Conservation (phyloP, 2,329 filamentous ascomycete genomes). For the Fusarium palustre region DNA sequence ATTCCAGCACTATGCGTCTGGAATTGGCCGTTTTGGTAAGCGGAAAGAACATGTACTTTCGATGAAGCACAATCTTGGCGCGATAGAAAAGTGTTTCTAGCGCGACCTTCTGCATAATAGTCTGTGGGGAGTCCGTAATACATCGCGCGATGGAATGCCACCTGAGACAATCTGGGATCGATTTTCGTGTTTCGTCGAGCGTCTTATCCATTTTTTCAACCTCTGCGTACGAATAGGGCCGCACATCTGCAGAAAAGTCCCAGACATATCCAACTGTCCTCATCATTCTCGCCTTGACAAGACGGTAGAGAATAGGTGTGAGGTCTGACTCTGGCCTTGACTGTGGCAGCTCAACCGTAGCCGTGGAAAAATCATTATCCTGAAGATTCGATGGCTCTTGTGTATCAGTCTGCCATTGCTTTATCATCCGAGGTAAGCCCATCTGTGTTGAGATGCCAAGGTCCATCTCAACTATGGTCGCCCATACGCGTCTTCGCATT, state of each 20-base stretch:
- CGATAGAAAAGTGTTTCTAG: not conserved
- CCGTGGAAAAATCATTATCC: conserved; percentile 56
- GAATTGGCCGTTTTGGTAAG: not conserved
- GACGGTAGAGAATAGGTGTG: conserved; percentile 11
- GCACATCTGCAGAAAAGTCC: conserved; percentile 11
- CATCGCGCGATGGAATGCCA: conserved; percentile 14
- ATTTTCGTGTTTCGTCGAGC: not conserved
- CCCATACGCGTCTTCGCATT: conserved; percentile 60
- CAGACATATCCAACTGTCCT: conserved; percentile 1
- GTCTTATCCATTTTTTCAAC: conserved; percentile 16
- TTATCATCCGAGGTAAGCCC: conserved; percentile 59
- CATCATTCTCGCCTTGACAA: conserved; percentile 16
- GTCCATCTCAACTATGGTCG: conserved; percentile 55
- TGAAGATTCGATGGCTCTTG: conserved; percentile 57
- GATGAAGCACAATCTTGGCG: conserved; percentile 16
- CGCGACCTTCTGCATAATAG: conserved; percentile 4
- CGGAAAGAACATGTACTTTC: conserved; percentile 2
- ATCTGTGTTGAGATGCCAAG: conserved; percentile 58
- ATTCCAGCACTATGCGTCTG: conserved; percentile 9
- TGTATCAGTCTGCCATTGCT: conserved; percentile 56
- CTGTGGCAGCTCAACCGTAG: not conserved
- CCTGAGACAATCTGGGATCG: conserved; percentile 7
- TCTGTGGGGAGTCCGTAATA: conserved; percentile 16
- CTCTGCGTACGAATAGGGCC: not conserved
- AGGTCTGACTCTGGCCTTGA: conserved; percentile 5